Evolutionary conservation across 106 monocot species (phyloP), one percentile per base, ranked within the genome.

Genomic region (Allium fistulosum): DNA sequence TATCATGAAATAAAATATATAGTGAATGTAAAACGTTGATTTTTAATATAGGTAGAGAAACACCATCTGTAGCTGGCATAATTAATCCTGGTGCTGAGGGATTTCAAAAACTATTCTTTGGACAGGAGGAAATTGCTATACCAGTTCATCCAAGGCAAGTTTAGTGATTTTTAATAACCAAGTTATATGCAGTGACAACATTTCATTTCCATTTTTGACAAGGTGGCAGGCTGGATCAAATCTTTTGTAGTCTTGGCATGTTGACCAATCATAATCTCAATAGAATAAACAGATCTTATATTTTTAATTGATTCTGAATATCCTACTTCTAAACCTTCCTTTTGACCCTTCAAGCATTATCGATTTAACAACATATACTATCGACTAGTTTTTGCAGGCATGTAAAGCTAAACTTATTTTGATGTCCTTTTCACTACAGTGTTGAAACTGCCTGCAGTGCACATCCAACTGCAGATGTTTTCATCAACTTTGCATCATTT

Each of bases 101-200:
- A 10, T 94, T 94, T 72, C 89, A 86, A 53, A 94, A 89, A 63
- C 78, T 89, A 46, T 94, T 94, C 69, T 94, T 94, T 73, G 93
- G 93, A 57, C 93, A 94, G 68, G 93, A 94, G 67, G 93, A 94
- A 74, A 94, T 94, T 64, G 93, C 93, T 26, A 94, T 94, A 68
- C 93, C 93, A 49, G 89, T 94, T 65, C 89, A 94, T 74, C 76
- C 93, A 26, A 86, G 74, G 93, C 83, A 56, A 78, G 27, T 56
- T 56, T 66, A 8, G 8, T 11, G 28, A 17, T 7, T 26, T 65
- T 52, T 66, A 22, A 22, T 0, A 22, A 22, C 22, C 22, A 22
- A 22, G 22, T 0, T 26, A 3, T 8, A 16, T 65, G 0, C 2
- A 7, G 15, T 65, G 17, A 17, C n/a, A 49, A 8, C 49, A 37